phyloP scores from a whole-genome alignment of 805 yeast species.

The Candida piceae region DNA sequence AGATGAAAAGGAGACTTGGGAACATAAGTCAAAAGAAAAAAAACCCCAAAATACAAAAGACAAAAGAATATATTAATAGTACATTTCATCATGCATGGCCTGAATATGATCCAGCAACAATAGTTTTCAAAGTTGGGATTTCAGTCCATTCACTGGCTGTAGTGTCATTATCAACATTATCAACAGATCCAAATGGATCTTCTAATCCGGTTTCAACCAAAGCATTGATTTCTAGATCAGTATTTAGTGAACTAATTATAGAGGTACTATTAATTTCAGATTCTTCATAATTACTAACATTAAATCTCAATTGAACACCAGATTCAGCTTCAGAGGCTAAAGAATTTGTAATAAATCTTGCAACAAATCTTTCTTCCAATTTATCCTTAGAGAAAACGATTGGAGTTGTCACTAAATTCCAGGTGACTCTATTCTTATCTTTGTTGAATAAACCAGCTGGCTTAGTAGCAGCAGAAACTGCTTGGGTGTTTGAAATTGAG shows the following conservation, averaged over 20 bases:
- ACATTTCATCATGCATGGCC: conserved; percentile 35
- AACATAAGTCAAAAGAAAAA: too few relatives aligned
- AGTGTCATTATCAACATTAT: conserved; percentile 6
- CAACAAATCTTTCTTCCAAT: conserved; percentile 66
- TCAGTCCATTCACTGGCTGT: conserved; percentile 20
- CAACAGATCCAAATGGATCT: conserved; percentile 32
- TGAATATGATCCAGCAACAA: conserved; percentile 46
- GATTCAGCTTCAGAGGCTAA: conserved; percentile 64
- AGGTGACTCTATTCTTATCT: conserved; percentile 80
- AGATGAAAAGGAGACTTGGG: too few relatives aligned
- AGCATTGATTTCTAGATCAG: conserved; percentile 36
- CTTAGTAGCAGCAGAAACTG: conserved; percentile 74
- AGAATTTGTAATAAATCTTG: conserved; percentile 77
- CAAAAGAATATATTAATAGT: too few relatives aligned
- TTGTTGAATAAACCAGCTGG: conserved; percentile 90
- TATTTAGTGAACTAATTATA: conserved; percentile 2
- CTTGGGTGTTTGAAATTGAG: conserved; percentile 55
- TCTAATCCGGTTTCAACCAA: conserved; percentile 15
- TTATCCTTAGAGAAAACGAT: conserved; percentile 31
- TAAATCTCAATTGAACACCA: conserved; percentile 69
- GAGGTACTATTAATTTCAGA: background rate
- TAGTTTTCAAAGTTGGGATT: conserved; percentile 41
- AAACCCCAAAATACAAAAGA: too few relatives aligned
- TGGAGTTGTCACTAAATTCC: conserved; percentile 54
- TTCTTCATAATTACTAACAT: conserved; percentile 28